These are phyloP conservation scores for Astragalus glycyphyllos DNA, from an alignment of 306 rosid species.

Conservation along the genomic window DNA sequence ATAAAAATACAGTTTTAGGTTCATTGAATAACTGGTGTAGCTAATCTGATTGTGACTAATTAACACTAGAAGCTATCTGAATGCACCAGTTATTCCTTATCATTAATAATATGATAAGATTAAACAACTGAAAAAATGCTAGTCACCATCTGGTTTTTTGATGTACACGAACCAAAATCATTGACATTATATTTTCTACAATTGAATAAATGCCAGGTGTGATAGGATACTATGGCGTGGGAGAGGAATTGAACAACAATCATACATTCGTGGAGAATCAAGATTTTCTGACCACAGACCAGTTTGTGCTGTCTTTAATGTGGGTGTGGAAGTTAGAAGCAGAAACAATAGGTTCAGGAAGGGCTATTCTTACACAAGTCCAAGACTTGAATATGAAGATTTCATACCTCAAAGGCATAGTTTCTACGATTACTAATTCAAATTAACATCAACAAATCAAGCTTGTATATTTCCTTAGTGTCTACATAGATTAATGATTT, in stretches of 20 bases:
- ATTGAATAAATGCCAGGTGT: conserved; percentile 60
- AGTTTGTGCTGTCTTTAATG: conserved; percentile 74
- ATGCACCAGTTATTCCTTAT: too few species aligned
- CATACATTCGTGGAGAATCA: conserved; percentile 80
- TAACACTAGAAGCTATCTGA: too few species aligned
- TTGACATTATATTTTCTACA: conserved; percentile 13
- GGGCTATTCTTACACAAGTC: conserved; percentile 67
- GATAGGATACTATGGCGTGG: conserved; percentile 92
- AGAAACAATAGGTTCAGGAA: conserved; percentile 70
- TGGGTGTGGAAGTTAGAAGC: conserved; percentile 65
- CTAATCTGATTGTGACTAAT: too few species aligned
- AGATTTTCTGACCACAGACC: conserved; percentile 92
- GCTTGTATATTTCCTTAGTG: conserved; percentile 53
- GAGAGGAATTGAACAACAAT: conserved; percentile 65
- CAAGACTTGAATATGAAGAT: conserved; percentile 63
- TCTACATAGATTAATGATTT: conserved; percentile 20
- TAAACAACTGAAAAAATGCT: too few species aligned
- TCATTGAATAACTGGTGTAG: too few species aligned
- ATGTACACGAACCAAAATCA: background rate
- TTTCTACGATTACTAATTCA: conserved; percentile 58
- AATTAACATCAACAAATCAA: conserved; percentile 28
- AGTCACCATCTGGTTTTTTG: too few species aligned
- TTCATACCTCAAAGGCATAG: conserved; percentile 83
- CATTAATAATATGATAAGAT: too few species aligned
- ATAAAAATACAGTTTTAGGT: too few species aligned